Base-by-base conservation (phyloP, 2,329 filamentous ascomycete genomes). In the Scytalidium sp. region DNA sequence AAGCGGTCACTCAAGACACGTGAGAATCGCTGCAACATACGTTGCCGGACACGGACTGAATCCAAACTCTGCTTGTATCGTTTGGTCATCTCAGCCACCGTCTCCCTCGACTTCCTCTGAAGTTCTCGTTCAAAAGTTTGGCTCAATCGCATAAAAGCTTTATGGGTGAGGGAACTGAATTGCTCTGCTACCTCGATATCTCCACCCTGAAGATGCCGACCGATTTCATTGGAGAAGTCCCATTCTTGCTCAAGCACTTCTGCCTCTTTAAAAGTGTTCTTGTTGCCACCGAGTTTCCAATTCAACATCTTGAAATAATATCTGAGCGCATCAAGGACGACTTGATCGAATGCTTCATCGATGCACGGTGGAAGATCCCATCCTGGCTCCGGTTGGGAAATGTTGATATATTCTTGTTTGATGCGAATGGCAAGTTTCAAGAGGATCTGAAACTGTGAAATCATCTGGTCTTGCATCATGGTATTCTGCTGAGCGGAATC, bases 261-360 rank as follows among this genome's bases (percentile, higher is more conserved):
- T 6, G 94, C 94, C 68, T 99, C 94, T 66, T 97, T 97, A 79
- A 99, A 99, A 0, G 92, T 97, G 71, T 97, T 99, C 68, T 97
- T 97, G 75, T 97, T 97, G 49, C 91, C 90, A 60, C 88, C 92
- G 47, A 99, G 75, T 69, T 97, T 97, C 90, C 92, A 97, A 65
- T 97, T 97, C 41, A 99, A 76, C 81, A 99, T 92, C 67, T 93
- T 94, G 78, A 99, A 99, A 70, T 99, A 99, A 68, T 96, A 97
- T 67, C 93, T 95, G 59, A 99, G 75, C 1, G 93, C 92, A 62
- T 97, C 93, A 41, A 99, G 72, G 9, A 97, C 90, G 17, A 95
- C 90, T 27, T 86, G 81, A 65, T 97, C 94, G 62, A 97, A 99
- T 40, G 90, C 90, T 65, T 99, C 94, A 64, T 97, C 94, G 56